Evolutionary conservation across 176 grass and related monocot genomes (phyloP).

Genomic region (Phoenix dactylifera): DNA sequence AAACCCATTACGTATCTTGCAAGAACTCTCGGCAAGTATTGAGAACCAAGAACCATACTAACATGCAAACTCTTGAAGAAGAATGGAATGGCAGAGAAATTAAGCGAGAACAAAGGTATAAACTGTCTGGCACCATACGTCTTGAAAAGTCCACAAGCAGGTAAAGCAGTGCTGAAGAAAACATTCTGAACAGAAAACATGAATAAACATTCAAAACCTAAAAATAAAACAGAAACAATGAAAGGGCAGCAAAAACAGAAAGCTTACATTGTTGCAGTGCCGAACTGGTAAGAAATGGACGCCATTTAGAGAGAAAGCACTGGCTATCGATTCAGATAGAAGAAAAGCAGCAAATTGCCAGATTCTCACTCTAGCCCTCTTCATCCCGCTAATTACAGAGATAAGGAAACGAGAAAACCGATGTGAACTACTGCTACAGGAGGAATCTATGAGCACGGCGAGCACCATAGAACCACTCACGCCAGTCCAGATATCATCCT

Average conservation of each 20-base stretch:
- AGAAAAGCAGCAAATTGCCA: conserved; percentile 41
- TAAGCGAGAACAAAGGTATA: conserved; percentile 38
- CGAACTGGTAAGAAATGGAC: conserved; percentile 59
- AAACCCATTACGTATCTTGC: background rate
- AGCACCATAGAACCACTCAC: conserved; percentile 25
- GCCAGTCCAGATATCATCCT: conserved; percentile 26
- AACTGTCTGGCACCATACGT: conserved; percentile 30
- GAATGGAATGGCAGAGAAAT: conserved; percentile 54
- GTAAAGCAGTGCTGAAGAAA: conserved; percentile 23
- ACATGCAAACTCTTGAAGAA: conserved; percentile 69
- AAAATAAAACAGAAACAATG: background rate
- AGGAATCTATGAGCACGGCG: conserved; percentile 37
- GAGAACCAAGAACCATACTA: conserved; percentile 28
- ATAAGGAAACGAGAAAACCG: conserved; percentile 38
- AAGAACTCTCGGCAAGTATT: conserved; percentile 46
- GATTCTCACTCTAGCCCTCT: conserved; percentile 21
- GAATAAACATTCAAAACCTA: conserved; percentile 1
- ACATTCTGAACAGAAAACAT: conserved; percentile 33
- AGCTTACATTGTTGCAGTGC: conserved; percentile 31
- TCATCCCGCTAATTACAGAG: conserved; percentile 38
- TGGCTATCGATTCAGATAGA: conserved; percentile 14
- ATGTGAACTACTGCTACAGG: conserved; percentile 23
- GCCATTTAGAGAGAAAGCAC: conserved; percentile 30
- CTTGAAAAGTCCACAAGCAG: conserved; percentile 44
- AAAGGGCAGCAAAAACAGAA: background rate